Evolutionary conservation across 2,329 filamentous ascomycete species (phyloP), one percentile per base, ranked within the genome.

Genomic region (Pseudogymnoascus destructans): DNA sequence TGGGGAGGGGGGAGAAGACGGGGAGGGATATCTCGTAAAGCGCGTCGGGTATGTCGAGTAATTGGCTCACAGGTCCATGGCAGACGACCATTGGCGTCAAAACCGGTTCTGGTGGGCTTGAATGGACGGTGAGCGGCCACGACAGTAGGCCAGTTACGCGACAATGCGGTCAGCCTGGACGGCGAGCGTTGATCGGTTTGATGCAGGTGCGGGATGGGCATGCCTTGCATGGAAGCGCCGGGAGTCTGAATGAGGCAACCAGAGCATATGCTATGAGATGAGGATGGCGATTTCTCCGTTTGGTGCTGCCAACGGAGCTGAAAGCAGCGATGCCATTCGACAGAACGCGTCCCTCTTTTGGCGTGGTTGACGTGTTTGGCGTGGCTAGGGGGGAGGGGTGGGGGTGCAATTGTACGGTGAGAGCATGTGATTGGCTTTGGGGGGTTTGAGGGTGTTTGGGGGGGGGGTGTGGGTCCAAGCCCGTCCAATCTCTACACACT

Each of bases 171-270:
- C 46, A 52, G 46, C 25, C 23, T 30, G 46, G 9, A 52, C 25
- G 46, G 10, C 8, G 46, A 52, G 25, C 46, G 46, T 52, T 52
- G 46, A 52, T 52, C 46, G 46, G 38, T 38, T 38, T 25, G 42
- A 17, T 46, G 38, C 46, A 52, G 23, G 46, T 52, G 46, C 25
- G 46, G 46, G 46, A 52, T 52, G 25, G 25, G 25, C 46, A 52
- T 52, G 46, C 46, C 46, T 52, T 52, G 46, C 46, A 52, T 52
- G 46, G 46, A 30, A 52, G 46, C 46, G 46, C 46, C 46, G 46
- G 46, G 46, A 52, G 46, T 52, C 46, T 52, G 46, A 52, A 52
- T 52, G 46, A n/a, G 42, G 42, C 8, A 52, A 52, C n/a, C n/a
- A n/a, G n/a, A n/a, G n/a, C n/a, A n/a, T n/a, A n/a, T n/a, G n/a